Evolutionary conservation across 2,329 filamentous ascomycete species (phyloP).

Genomic region (Alternaria sp.): DNA sequence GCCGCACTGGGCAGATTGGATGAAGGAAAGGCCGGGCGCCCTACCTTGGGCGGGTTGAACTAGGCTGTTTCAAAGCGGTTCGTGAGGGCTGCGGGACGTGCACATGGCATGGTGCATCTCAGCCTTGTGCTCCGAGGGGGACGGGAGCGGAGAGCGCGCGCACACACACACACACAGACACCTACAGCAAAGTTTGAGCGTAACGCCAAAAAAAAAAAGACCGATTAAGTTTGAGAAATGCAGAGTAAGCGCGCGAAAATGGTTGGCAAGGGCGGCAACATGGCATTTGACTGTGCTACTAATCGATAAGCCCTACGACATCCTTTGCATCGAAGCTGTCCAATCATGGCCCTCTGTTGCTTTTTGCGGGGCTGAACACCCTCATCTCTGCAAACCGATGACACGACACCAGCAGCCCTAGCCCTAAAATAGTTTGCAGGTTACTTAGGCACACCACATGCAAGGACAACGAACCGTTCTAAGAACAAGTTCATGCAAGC

Average conservation of each 20-base stretch:
- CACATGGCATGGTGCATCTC: conserved; percentile 4
- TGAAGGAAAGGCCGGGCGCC: conserved; percentile 5
- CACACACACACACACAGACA: neutral
- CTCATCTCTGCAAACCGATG: conserved; percentile 17
- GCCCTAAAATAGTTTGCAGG: conserved; percentile 19
- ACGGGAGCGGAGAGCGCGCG: conserved; percentile 7
- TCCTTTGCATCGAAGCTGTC: neutral
- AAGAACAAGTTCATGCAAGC: conserved; percentile 35
- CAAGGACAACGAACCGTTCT: conserved; percentile 31
- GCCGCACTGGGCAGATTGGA: conserved; percentile 7
- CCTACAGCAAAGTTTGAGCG: neutral
- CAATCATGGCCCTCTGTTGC: conserved; percentile 5
- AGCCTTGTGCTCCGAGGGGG: conserved; percentile 10
- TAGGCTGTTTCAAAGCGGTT: conserved; percentile 29
- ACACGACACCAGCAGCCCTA: conserved; percentile 12
- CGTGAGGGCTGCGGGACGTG: conserved; percentile 8
- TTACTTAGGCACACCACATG: conserved; percentile 1
- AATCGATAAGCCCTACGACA: conserved; percentile 12
- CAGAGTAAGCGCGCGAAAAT: neutral
- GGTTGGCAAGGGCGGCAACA: conserved; percentile 2
- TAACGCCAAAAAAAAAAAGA: neutral
- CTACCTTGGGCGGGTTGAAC: conserved; percentile 10
- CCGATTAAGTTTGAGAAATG: neutral
- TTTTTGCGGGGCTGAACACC: conserved; percentile 27
- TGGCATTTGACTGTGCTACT: neutral